phyloP scores from a whole-genome alignment of 306 rosid species.

The Hippophae gyantsensis region DNA sequence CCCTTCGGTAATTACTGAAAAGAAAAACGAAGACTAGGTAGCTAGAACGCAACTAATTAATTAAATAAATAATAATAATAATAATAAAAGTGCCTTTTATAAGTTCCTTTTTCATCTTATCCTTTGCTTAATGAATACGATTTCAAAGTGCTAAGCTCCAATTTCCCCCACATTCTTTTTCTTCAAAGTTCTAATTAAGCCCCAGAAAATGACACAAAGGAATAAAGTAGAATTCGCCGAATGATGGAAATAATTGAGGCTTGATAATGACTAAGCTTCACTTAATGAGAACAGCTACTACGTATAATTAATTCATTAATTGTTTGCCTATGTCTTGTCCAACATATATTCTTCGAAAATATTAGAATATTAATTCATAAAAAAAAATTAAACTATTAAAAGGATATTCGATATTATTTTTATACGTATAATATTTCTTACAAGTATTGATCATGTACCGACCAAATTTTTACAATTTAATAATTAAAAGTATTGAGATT shows the following conservation, averaged over 20 bases:
- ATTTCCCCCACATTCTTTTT: slow-evolving; percentile 13
- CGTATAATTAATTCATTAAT: too few relatives aligned
- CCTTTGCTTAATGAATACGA: slow-evolving; percentile 34
- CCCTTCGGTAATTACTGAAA: too few relatives aligned
- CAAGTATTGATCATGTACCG: too few relatives aligned
- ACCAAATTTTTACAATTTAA: too few relatives aligned
- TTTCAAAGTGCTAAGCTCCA: slow-evolving; percentile 28
- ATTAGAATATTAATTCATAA: too few relatives aligned
- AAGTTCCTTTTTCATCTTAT: slow-evolving; percentile 14
- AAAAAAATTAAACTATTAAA: too few relatives aligned
- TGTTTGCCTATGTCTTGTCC: too few relatives aligned
- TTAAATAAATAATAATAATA: neutral
- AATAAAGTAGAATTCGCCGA: slow-evolving; percentile 20
- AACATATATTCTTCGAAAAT: too few relatives aligned
- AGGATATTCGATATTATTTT: too few relatives aligned
- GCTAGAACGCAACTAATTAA: neutral
- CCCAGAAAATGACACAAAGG: slow-evolving; percentile 21
- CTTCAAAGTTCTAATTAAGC: slow-evolving; percentile 8
- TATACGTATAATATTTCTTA: too few relatives aligned
- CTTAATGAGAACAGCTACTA: neutral
- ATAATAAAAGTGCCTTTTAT: neutral
- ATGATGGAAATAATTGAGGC: slow-evolving; percentile 16
- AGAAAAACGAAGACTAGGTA: neutral
- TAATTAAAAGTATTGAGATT: too few relatives aligned
- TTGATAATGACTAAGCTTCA: slow-evolving; percentile 13